These are phyloP conservation scores for Cladosporium sphaerospermum DNA, from an alignment of 2,329 filamentous ascomycete species.

Conservation along the genomic window DNA sequence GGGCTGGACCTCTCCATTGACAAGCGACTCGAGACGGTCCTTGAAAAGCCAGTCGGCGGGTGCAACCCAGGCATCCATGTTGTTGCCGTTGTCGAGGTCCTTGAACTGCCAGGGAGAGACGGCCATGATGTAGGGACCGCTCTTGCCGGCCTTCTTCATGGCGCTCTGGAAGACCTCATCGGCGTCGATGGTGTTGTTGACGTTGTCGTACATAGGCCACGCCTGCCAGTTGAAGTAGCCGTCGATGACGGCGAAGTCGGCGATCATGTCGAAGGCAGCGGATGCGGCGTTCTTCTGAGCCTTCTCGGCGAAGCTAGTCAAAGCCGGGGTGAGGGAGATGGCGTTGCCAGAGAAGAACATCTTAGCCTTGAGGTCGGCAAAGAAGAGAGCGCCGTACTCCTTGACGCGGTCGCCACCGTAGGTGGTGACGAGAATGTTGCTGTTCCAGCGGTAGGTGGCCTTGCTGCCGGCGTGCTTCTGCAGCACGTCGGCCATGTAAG, in stretches of 20 bases:
- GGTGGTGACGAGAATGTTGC: slow-evolving; percentile 32
- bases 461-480: slow-evolving; percentile 28
- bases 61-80: slow-evolving; percentile 31
- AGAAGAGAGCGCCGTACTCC: slow-evolving; percentile 33
- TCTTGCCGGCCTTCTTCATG: slow-evolving; percentile 28
- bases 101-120: slow-evolving; percentile 38
- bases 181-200: slow-evolving; percentile 27
- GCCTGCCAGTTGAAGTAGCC: slow-evolving; percentile 37
- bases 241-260: slow-evolving; percentile 30
- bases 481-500: slow-evolving; percentile 31
- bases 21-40: slow-evolving; percentile 24
- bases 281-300: slow-evolving; percentile 23
- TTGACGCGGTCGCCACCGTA: slow-evolving; percentile 30
- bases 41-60: slow-evolving; percentile 34
- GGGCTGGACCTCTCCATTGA: slow-evolving; percentile 26
- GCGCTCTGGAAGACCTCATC: slow-evolving; percentile 32
- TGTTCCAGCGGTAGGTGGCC: slow-evolving; percentile 32
- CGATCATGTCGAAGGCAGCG: slow-evolving; percentile 24
- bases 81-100: slow-evolving; percentile 32
- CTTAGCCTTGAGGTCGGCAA: slow-evolving; percentile 29
- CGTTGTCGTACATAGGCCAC: slow-evolving; percentile 30
- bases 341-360: slow-evolving; percentile 25
- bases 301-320: slow-evolving; percentile 28
- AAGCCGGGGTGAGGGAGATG: slow-evolving; percentile 31
- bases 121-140: slow-evolving; percentile 35